Evolutionary conservation across 805 yeast species (phyloP), one percentile per base, ranked within the genome.

Genomic region (Ogataea corticis): DNA sequence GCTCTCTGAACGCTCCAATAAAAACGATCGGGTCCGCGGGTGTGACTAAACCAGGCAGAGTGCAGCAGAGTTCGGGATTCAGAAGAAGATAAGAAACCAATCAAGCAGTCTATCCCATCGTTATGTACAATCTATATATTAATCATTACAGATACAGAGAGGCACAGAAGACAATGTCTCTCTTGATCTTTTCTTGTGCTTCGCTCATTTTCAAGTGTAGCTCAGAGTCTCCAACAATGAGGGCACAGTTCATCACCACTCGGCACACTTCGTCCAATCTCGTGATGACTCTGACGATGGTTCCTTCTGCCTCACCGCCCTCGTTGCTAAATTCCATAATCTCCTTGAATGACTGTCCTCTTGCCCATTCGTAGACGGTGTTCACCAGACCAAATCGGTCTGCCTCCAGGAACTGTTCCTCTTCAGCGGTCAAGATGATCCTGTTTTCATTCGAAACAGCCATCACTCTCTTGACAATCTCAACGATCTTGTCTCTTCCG

Each of bases 121-220:
- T n/a, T n/a, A n/a, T 33, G 39, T 46, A 21, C 25, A 34, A 30
- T 29, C 31, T 29, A 16, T 44, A 21, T 21, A 9, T 21, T 21
- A 28, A 34, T 25, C 18, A 14, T 28, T 73, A 91, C 54, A 92
- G 70, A 62, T 94, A 94, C 49, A 94, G 76, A 46, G 96, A 87
- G 3, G 98, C 97, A 63, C 98, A 94, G 68, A 94, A 94, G 0
- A 94, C 98, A 56, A 94, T 94, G 64, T 94, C 99, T 58, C 99
- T 81, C 68, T 92, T 92, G 62, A 94, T 94, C 65, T 82, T 80
- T 62, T 94, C 98, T 67, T 92, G 98, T 0, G 97, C 97, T 44
- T 80, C 85, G 16, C 81, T 75, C 94, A 94, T 89, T 66, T 92
- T 92, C 38, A 87, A 73, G 65, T 90, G 95, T 51, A 94, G 75